Evolutionary conservation across 495 filamentous ascomycete species (phyloP), one percentile per base, ranked within the genome.

Genomic region (Penicillium cataractarum): DNA sequence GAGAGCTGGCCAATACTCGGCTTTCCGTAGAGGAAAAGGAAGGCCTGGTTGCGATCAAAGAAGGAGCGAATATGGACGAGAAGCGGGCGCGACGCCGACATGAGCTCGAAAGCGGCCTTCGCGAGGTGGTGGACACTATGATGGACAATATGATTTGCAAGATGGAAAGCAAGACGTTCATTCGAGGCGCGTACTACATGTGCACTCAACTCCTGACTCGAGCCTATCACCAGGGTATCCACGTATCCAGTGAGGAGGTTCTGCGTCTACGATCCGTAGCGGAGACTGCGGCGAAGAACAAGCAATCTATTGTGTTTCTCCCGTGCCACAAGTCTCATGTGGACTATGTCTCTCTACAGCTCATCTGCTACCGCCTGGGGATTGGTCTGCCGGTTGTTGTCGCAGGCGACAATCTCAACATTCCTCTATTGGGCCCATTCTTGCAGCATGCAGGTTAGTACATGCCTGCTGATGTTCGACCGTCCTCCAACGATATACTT

Each of bases 61-160:
- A 76, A 29, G 78, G 79, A 2, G 26, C 17, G 12, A 71, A 65
- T 27, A 73, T 79, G 57, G 74, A 80, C 27, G 80, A 83, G 58
- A 83, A 83, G 46, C 83, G 82, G 61, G 77, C 79, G 33, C 79
- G 78, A 52, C 79, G 84, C 37, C 86, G 85, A 71, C 81, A 77
- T 44, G 83, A 87, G 61, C 83, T 91, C 59, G 84, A 88, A 64
- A 80, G 80, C 60, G 88, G 84, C 56, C 75, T 90, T 33, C 80
- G 83, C 52, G 88, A 96, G 68, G 92, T 95, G 3, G 90, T 91
- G 26, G 89, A 95, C 61, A 84, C 87, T 48, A 87, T 94, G 82
- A 90, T 92, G 60, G 91, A 97, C 68, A 87, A 89, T 51, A 99
- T 98, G 95, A 97, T 98, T 57, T 97, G 95, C 84, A 99, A 98